phyloP scores from a whole-genome alignment of 768 basidiomycete genomes.

The Mycena kentingensis region DNA sequence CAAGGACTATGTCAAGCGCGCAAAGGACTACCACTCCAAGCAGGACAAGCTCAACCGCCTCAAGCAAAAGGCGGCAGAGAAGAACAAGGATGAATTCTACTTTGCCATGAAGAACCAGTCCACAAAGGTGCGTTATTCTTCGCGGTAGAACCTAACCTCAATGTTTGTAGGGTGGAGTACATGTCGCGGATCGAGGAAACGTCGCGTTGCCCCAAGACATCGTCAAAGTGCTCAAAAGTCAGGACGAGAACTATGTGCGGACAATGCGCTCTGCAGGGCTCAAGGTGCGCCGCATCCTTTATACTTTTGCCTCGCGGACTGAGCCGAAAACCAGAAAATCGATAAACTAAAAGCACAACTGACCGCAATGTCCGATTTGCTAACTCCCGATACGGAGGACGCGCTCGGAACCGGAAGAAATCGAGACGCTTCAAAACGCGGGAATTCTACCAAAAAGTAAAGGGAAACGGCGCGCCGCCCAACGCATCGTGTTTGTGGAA shows the following conservation, averaged over 20 bases:
- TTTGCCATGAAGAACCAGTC: conserved; percentile 89
- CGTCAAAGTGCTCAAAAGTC: conserved; percentile 92
- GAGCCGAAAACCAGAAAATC: conserved; percentile 64
- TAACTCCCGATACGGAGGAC: conserved; percentile 48
- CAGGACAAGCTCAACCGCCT: conserved; percentile 84
- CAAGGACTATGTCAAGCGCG: conserved; percentile 96
- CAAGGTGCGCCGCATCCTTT: conserved; percentile 68
- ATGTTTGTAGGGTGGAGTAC: conserved; percentile 69
- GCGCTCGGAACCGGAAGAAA: conserved; percentile 53
- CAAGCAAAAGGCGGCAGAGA: conserved; percentile 83
- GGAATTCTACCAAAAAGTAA: conserved; percentile 52
- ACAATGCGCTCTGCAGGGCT: conserved; percentile 79
- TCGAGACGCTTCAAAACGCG: conserved; percentile 57
- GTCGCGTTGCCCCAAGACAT: conserved; percentile 82
- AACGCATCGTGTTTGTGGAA: conserved; percentile 74
- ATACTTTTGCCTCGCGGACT: not conserved
- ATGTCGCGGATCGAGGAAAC: conserved; percentile 85
- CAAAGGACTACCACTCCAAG: conserved; percentile 94
- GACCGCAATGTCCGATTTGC: conserved; percentile 65
- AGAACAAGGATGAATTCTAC: conserved; percentile 99
- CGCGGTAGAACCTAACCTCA: not conserved
- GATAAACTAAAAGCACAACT: conserved; percentile 75
- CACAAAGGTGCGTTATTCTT: conserved; percentile 57
- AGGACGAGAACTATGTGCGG: conserved; percentile 94
- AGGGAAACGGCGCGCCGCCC: conserved; percentile 39